Evolutionary conservation across 306 rosid species (phyloP).

Genomic region (Lathyrus sativus): DNA sequence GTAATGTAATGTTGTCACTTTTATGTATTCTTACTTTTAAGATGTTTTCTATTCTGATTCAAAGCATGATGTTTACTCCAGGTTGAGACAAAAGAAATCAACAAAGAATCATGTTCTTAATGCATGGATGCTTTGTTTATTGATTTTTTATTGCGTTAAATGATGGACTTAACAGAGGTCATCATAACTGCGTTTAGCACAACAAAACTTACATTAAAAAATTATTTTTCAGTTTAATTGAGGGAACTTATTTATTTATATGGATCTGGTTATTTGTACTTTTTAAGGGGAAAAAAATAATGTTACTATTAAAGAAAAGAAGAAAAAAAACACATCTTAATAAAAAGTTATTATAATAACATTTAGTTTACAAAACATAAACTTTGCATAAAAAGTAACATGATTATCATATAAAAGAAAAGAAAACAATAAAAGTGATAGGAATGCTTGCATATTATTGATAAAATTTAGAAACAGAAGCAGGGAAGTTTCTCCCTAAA

Average conservation of each 20-base stretch:
- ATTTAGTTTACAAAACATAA: not conserved
- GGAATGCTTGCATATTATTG: no score
- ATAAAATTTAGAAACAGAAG: no score
- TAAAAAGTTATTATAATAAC: not conserved
- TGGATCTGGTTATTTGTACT: not conserved
- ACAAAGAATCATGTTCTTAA: conserved; percentile 45
- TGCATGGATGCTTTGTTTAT: conserved; percentile 26
- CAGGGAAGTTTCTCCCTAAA: no score
- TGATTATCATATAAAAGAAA: not conserved
- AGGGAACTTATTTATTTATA: not conserved
- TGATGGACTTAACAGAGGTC: no score
- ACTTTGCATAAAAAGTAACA: not conserved
- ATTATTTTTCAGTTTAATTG: no score
- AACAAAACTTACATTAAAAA: no score
- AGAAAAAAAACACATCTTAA: no score
- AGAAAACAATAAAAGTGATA: no score
- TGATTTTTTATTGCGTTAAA: not conserved
- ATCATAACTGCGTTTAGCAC: no score
- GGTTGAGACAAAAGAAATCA: conserved; percentile 6
- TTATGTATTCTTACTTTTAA: conserved; percentile 29
- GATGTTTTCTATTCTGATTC: conserved; percentile 34
- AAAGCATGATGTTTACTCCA: conserved; percentile 48
- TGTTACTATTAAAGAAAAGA: not conserved
- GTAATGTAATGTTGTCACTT: conserved; percentile 17
- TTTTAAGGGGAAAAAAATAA: not conserved